Base-by-base conservation (phyloP, 2,329 filamentous ascomycete species). In the Mollisia scopiformis region DNA sequence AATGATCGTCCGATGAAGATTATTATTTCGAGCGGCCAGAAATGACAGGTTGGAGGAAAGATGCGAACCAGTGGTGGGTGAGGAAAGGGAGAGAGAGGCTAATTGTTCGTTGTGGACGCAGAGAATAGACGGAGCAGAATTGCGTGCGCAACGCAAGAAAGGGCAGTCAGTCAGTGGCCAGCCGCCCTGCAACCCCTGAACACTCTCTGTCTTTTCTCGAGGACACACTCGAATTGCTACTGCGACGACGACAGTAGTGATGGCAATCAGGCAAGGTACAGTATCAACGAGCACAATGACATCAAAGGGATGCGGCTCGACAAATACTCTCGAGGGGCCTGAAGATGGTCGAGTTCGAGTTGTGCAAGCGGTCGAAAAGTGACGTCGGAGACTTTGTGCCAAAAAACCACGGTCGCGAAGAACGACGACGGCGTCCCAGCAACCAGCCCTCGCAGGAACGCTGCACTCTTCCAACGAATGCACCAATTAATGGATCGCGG, bases 171-270 rank as follows among this genome's bases (percentile, higher is more conserved):
- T n/a, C n/a, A 47, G 37, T 53, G 57, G 50, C 39, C 46, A 54
- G 25, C 35, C 55, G 55, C 43, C 7, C 56, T 41, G 46, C 55
- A 58, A 46, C 56, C 56, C 56, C 56, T 53, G 47, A 58, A 35
- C 28, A 41, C 37, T 16, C 28, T 49, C 43, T 35, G 31, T 56
- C 27, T 55, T 23, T 39, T 11, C 33, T 39, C n/a, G 39, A 21
- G 8, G 43, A 47, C 3, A 13, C 4, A 47, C 21, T 25, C 43
- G 19, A n/a, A 41, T 7, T 41, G 7, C 21, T 28, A 23, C 1
- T 47, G 43, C 43, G 43, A 47, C 43, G 23, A 28, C 43, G 16
- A 28, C 25, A n/a, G n/a, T 53, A 19, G 27, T 14, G 25, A 8
- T 19, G 30, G 16, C 43, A 23, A 16, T 35, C 23, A 50, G 25